Evolutionary conservation across 2,329 filamentous ascomycete genomes (phyloP), one percentile per base, ranked within the genome.

Genomic region (Penicillium sp.): DNA sequence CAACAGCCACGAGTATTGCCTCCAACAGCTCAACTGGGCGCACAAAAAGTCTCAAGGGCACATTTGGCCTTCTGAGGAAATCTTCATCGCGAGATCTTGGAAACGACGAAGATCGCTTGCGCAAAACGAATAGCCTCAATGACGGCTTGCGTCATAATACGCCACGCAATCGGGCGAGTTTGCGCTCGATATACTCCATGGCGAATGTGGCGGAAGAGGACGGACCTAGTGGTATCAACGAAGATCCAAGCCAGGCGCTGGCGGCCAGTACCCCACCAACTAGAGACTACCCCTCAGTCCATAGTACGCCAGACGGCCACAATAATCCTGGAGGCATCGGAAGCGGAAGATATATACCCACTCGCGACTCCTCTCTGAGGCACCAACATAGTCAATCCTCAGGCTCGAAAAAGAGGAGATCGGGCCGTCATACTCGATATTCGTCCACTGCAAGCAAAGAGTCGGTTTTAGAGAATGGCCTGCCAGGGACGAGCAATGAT

Each of bases 351-450:
- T 71, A 79, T 7, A 88, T 90, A 49, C 87, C 88, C 0, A 70
- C 78, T 7, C 81, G 86, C 51, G 86, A 88, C 50, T 90, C 86
- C 1, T 90, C 86, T 34, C 73, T 89, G 33, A 76, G 82, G 46
- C 87, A 63, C 42, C 53, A 58, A 29, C 58, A 75, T 60, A 74
- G 67, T 49, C 68, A 82, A 61, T 77, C 81, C 1, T 78, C 78
- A 8, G 71, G 75, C 18, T 78, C 76, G 41, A 76, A 80, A 69
- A 78, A 83, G 50, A 78, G 80, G 1, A 77, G 79, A 49, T 76
- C 82, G 23, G 83, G 69, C 52, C 73, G 73, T 29, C 73, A 77
- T 45, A 74, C 67, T 53, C 65, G 71, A 46, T 71, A 70, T 53
- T 60, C 68, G 15, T 74, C 67, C 8, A 69, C 64, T 31, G 68